These are phyloP conservation scores for Phytopythium litorale DNA, from an alignment of 352 stramenopile genomes.

Conservation along the genomic window DNA sequence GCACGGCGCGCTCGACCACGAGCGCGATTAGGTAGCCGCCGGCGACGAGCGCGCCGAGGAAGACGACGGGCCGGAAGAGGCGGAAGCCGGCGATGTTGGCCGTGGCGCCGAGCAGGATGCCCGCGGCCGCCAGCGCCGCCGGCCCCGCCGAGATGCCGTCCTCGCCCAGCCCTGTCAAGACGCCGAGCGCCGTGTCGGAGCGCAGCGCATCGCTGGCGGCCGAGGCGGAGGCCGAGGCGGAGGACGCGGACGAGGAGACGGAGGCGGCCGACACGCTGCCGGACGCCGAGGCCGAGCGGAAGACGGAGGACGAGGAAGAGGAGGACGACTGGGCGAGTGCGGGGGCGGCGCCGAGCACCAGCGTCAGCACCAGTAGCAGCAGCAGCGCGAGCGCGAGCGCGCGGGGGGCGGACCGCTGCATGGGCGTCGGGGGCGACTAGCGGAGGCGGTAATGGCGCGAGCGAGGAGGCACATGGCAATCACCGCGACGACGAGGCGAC, in stretches of 20 bases:
- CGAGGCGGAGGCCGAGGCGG: not conserved
- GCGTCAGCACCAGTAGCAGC: constrained; percentile 1
- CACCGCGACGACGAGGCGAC: no score
- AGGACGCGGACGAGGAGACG: not conserved
- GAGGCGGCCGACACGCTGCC: not conserved
- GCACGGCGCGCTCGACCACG: constrained; percentile 20
- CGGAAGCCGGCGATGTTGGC: constrained; percentile 39
- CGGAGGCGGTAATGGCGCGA: not conserved
- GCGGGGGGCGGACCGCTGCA: not conserved
- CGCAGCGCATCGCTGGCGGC: not conserved
- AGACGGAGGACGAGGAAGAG: not conserved
- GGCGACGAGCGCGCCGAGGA: constrained; percentile 25
- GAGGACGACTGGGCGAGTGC: not conserved
- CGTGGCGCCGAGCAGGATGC: constrained; percentile 26
- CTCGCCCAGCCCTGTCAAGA: not conserved
- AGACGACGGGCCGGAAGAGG: constrained; percentile 31
- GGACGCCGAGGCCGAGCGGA: not conserved
- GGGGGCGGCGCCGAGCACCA: not conserved
- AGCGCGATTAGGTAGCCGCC: constrained; percentile 26
- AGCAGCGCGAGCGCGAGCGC: constrained; percentile 1
- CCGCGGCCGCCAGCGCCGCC: constrained; percentile 23
- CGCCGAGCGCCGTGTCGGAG: constrained; percentile 3
- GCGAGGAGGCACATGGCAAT: no score
- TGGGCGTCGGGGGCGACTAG: not conserved
- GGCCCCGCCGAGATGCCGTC: constrained; percentile 12